These are phyloP conservation scores for Wickerhamiella alocasiicola DNA, from an alignment of 805 yeast species.

Conservation along the genomic window DNA sequence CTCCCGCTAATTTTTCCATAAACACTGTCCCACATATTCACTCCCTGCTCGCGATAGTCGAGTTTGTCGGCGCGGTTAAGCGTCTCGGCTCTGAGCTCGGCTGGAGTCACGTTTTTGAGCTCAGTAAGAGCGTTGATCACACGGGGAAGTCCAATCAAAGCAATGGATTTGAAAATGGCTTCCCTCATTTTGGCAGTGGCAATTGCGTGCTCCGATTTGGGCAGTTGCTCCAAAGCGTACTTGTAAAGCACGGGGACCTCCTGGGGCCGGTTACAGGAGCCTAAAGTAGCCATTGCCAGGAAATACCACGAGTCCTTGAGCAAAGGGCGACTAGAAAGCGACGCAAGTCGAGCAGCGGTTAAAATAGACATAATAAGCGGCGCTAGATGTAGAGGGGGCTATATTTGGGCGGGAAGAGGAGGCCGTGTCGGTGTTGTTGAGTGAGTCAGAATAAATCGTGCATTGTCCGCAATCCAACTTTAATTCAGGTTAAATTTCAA, in stretches of 20 bases:
- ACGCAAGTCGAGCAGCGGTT: conserved; percentile 44
- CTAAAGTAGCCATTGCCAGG: conserved; percentile 67
- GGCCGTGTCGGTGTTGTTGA: too few relatives aligned
- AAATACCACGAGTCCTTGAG: conserved; percentile 57
- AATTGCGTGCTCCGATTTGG: conserved; percentile 20
- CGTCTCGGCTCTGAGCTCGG: conserved; percentile 28
- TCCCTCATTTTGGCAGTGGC: conserved; percentile 55
- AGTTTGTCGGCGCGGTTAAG: conserved; percentile 21
- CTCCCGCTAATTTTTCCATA: conserved; percentile 65
- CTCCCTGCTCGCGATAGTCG: conserved; percentile 36
- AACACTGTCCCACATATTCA: conserved; percentile 55
- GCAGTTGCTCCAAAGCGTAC: conserved; percentile 38
- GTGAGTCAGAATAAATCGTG: too few relatives aligned
- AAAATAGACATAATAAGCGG: conserved; percentile 28
- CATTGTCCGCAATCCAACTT: too few relatives aligned
- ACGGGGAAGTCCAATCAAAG: conserved; percentile 73
- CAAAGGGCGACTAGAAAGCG: conserved; percentile 42
- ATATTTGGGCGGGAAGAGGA: too few relatives aligned
- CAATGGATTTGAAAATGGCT: conserved; percentile 63
- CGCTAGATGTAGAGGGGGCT: too few relatives aligned
- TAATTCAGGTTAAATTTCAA: too few relatives aligned
- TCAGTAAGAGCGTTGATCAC: conserved; percentile 66
- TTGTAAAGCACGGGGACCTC: conserved; percentile 68
- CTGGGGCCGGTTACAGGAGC: conserved; percentile 71
- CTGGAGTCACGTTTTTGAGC: conserved; percentile 55